phyloP scores from a whole-genome alignment of 23 red algal genomes.

The Gracilaria domingensis region DNA sequence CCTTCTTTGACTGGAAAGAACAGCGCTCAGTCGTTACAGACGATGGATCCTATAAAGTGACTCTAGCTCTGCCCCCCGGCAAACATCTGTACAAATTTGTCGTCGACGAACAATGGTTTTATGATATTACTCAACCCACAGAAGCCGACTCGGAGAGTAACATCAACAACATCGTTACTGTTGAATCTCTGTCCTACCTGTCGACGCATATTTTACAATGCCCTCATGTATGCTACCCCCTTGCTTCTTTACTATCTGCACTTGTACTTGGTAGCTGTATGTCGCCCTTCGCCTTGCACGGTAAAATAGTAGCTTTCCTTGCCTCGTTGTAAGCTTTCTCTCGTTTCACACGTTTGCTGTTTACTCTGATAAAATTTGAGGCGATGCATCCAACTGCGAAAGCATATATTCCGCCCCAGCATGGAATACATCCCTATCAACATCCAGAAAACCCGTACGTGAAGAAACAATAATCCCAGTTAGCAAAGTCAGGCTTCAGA shows the following conservation, averaged over 20 bases:
- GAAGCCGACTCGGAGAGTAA: slow-evolving; percentile 67
- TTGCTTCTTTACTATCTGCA: slow-evolving; percentile 12
- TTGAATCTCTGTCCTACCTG: neutral
- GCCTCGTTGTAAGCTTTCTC: neutral
- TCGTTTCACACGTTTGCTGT: too few species aligned
- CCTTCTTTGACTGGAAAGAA: slow-evolving; percentile 52
- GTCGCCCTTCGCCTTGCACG: neutral
- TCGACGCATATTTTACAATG: neutral
- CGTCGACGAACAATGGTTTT: slow-evolving; percentile 76
- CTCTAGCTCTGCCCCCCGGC: slow-evolving; percentile 33
- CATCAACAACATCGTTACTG: slow-evolving; percentile 72
- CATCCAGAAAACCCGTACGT: neutral
- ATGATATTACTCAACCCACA: slow-evolving; percentile 61
- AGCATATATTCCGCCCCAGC: slow-evolving; percentile 58
- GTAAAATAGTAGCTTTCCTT: neutral
- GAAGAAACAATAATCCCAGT: slow-evolving; percentile 25
- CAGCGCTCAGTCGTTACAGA: neutral
- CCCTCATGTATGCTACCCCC: neutral
- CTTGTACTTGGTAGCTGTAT: neutral
- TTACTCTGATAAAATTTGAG: neutral
- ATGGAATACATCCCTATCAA: slow-evolving; percentile 53
- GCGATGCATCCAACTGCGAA: neutral
- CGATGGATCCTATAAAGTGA: slow-evolving; percentile 16
- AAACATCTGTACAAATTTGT: slow-evolving; percentile 77
- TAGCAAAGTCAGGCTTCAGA: neutral